These are phyloP conservation scores for Citropsis articulata DNA, from an alignment of 345 rosid species.

Conservation along the genomic window DNA sequence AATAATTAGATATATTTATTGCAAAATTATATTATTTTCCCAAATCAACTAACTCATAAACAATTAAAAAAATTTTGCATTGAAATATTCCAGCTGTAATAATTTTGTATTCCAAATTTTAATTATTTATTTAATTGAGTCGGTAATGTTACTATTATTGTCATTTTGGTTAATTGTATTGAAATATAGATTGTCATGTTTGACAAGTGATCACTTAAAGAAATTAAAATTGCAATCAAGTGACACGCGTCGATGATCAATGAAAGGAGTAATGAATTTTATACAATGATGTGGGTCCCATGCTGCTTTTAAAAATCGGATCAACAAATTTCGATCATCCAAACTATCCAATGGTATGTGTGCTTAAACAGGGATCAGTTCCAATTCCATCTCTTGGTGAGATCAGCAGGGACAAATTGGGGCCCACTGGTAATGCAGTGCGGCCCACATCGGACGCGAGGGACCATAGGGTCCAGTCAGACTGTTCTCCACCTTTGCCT, in stretches of 20 bases:
- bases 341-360: neutral
- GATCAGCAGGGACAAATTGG: constrained; percentile 14
- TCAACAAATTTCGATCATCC: neutral
- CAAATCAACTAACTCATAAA: neutral
- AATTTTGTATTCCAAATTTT: no score
- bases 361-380: neutral
- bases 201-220: neutral
- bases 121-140: neutral
- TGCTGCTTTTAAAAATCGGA: neutral
- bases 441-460: constrained; percentile 2
- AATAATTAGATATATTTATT: neutral
- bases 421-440: constrained; percentile 8
- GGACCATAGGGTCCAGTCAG: neutral
- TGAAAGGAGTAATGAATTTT: neutral
- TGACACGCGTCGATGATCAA: neutral
- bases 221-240: neutral
- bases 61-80: neutral
- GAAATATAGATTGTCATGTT: neutral
- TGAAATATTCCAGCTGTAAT: constrained; percentile 6
- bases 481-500: neutral
- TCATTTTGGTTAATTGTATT: neutral
- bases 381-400: constrained; percentile 4
- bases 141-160: neutral
- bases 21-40: neutral
- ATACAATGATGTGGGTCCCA: constrained; percentile 16